Evolutionary conservation across 768 basidiomycete species (phyloP), one percentile per base, ranked within the genome.

Genomic region (Hericium alpestre): DNA sequence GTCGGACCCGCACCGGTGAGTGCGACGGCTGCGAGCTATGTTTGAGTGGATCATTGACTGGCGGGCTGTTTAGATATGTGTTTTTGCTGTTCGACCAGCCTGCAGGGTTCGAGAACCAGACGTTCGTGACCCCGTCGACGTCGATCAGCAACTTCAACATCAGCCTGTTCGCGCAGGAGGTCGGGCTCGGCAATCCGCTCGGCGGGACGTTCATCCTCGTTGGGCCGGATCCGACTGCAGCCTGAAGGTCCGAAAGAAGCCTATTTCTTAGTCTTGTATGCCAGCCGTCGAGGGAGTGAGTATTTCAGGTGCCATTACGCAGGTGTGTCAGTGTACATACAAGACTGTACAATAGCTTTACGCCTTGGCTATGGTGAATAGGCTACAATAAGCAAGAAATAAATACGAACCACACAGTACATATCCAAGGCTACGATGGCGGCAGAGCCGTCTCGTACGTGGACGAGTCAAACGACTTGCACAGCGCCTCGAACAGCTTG

Each of bases 171-270:
- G 75, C 75, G 0, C 59, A 58, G 11, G 66, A 64, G 13, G 73
- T 75, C 25, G 70, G 73, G 9, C 66, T 80, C 15, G 78, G 78
- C 25, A 62, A 70, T 15, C 76, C 77, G 0, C 69, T 79, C 39
- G 79, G 70, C 12, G 79, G 77, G 48, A 77, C 75, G 0, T 80
- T 76, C 64, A 77, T 78, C 72, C 64, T 70, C 13, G 75, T 77
- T 23, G 73, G 13, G 6, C 43, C 43, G 1, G 43, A 46, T 18
- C 41, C 41, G 16, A 18, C 41, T 5, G 16, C 41, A 18, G 16
- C 32, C 32, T 32, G 8, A 32, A 32, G 7, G 6, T 32, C 32
- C 32, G 32, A 10, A 32, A 5, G 6, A 32, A 32, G 32, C 9
- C 32, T 1, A 8, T 32, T 1, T 32, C 32, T 32, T 32, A 10